phyloP scores from a whole-genome alignment of 2,329 filamentous ascomycete species.

The Xylaria arbuscula region DNA sequence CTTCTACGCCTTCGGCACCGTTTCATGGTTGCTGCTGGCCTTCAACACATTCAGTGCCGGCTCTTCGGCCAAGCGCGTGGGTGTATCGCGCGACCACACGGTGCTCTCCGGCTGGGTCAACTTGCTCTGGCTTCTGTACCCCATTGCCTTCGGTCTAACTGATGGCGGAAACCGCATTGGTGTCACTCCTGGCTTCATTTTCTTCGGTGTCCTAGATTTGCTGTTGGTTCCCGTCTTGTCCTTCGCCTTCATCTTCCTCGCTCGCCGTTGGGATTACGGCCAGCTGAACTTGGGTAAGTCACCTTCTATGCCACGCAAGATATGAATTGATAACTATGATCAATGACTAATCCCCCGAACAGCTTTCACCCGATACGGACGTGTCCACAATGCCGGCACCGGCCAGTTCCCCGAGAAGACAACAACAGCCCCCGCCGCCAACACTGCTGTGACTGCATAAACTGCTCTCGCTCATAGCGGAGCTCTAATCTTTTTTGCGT shows the following conservation, averaged over 20 bases:
- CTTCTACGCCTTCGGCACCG: constrained; percentile 64
- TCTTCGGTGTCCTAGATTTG: constrained; percentile 65
- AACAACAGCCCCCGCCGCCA: constrained; percentile 30
- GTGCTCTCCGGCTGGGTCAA: constrained; percentile 61
- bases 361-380: constrained; percentile 65
- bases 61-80: constrained; percentile 55
- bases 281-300: constrained; percentile 57
- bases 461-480: not conserved
- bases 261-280: constrained; percentile 63
- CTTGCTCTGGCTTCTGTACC: constrained; percentile 65
- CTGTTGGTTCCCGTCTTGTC: constrained; percentile 59
- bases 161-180: constrained; percentile 65
- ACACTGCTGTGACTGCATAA: constrained; percentile 41
- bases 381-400: constrained; percentile 55
- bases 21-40: constrained; percentile 60
- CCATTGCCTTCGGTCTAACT: constrained; percentile 63
- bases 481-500: not conserved
- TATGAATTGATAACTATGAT: not conserved
- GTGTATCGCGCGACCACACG: constrained; percentile 58
- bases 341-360: constrained; percentile 9
- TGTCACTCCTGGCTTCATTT: constrained; percentile 60
- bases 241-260: constrained; percentile 57
- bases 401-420: constrained; percentile 62
- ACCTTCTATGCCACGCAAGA: not conserved
- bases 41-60: constrained; percentile 57